Percentiles rank a stretch among this genome's conserved stretches.
These are phyloP conservation scores for Monosporascus cannonballus DNA, from an alignment of 2,329 filamentous ascomycete genomes.

Conservation along the genomic window DNA sequence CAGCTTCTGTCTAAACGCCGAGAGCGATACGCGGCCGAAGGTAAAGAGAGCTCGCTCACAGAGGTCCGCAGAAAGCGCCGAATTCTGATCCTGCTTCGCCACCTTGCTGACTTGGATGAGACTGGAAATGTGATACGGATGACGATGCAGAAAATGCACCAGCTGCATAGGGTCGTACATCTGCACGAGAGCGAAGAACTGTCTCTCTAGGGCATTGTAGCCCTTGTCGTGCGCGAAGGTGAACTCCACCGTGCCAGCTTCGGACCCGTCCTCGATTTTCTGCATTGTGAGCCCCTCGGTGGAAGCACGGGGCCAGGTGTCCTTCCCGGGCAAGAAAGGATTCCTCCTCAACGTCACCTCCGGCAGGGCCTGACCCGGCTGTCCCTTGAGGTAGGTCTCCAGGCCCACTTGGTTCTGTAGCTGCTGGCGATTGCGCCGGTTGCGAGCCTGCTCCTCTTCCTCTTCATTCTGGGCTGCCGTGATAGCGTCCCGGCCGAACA, in stretches of 20 bases:
- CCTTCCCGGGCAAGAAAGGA: constrained; percentile 78
- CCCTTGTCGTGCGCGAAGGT: constrained; percentile 66
- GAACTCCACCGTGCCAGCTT: constrained; percentile 61
- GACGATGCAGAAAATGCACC: constrained; percentile 65
- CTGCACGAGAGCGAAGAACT: constrained; percentile 76
- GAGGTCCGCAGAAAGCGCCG: constrained; percentile 77
- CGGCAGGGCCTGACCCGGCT: constrained; percentile 57
- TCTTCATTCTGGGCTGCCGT: constrained; percentile 47
- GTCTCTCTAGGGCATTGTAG: constrained; percentile 69
- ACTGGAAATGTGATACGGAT: constrained; percentile 88
- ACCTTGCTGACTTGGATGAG: constrained; percentile 92
- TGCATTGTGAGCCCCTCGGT: constrained; percentile 83
- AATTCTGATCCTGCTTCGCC: constrained; percentile 85
- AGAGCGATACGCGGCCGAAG: constrained; percentile 83
- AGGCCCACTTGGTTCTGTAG: constrained; percentile 48
- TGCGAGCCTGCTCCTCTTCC: constrained; percentile 33
- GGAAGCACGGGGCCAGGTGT: constrained; percentile 76
- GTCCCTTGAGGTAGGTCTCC: constrained; percentile 47
- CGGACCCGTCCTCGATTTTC: constrained; percentile 33
- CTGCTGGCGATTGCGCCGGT: constrained; percentile 28
- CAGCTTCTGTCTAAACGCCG: constrained; percentile 71
- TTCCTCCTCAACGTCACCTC: constrained; percentile 71
- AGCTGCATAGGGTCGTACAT: constrained; percentile 78
- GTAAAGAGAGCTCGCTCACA: constrained; percentile 88
- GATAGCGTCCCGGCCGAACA: constrained; percentile 53